Base-by-base conservation (phyloP, 2,329 filamentous ascomycete genomes). In the Huntiella moniliformis region DNA sequence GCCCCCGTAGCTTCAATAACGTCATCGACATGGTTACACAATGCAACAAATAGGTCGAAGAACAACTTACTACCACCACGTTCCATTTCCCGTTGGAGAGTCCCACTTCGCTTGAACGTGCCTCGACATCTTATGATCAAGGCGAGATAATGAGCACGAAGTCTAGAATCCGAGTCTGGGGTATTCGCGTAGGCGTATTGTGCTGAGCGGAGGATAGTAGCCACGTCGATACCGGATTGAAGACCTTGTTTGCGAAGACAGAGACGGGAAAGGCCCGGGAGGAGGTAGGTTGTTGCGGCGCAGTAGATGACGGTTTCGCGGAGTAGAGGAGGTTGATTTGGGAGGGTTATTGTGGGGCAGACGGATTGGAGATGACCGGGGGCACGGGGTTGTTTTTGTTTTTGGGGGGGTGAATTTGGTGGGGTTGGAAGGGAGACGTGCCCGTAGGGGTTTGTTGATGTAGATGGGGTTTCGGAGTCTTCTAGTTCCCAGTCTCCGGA, bases 51-150 rank as follows among this genome's bases (percentile, higher is more conserved):
- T 64, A 96, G 71, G 72, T 95, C 87, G 68, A 96, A 96, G 73
- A 91, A 95, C 67, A 95, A 73, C 72, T 87, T 87, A 66, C 76
- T 73, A 58, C 67, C 86, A 62, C 87, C 86, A 64, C 77, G 77
- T 70, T 94, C 84, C 87, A 96, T 95, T 70, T 95, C 87, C 68
- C 82, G 80, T 74, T 95, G 87, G 86, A 95, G 93, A 64, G 87
- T 95, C 66, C 87, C 87, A 69, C 86, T 94, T 66, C 82, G 79
- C 79, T 94, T 95, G 66, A 96, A 95, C 58, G 85, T 94, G 71
- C 86, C 86, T 64, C 88, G 84, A 73, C 83, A 88, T 69, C 87
- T 81, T 70, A 95, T 94, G 65, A 95, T 93, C 65, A 95, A 76
- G 61, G 87, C 85, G 63, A 96, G 79, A 71, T 94, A 95, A 70